Evolutionary conservation across 805 yeast species (phyloP).

Genomic region (Schwanniomyces polymorphus): DNA sequence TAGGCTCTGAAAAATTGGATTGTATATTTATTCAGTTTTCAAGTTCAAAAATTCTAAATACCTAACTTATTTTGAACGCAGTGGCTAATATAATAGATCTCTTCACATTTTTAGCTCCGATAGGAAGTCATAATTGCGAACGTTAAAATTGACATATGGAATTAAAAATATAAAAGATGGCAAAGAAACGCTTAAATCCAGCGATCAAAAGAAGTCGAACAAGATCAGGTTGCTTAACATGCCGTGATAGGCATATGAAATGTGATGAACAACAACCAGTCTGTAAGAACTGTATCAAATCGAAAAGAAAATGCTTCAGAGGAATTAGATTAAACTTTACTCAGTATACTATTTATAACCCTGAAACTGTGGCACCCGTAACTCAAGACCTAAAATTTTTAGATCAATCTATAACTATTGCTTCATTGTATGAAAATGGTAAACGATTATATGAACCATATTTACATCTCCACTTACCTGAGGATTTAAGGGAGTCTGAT

Average conservation of each 20-base stretch:
- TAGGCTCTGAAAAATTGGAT: not conserved
- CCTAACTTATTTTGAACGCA: not conserved
- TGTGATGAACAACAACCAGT: constrained; percentile 66
- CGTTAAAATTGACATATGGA: not conserved
- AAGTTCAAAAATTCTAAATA: not conserved
- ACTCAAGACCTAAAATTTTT: constrained; percentile 12
- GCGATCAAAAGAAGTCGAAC: constrained; percentile 35
- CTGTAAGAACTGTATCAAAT: constrained; percentile 55
- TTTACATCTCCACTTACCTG: constrained; percentile 26
- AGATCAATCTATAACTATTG: constrained; percentile 45
- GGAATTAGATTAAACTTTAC: constrained; percentile 48
- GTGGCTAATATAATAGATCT: not conserved
- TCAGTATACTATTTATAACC: constrained; percentile 39
- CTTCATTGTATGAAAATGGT: constrained; percentile 39
- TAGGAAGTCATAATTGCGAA: not conserved
- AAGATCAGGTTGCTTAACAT: constrained; percentile 57
- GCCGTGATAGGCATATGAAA: constrained; percentile 66
- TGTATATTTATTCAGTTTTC: not conserved
- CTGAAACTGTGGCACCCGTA: constrained; percentile 12
- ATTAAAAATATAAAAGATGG: constrained; percentile 13
- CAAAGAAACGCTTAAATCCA: constrained; percentile 21
- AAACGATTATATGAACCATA: constrained; percentile 29
- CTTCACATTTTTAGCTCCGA: not conserved
- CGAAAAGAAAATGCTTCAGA: constrained; percentile 47
- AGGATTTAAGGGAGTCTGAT: constrained; percentile 34